Base-by-base conservation (phyloP, 192 early-diverging fungal species). In the Backusella macrospora region DNA sequence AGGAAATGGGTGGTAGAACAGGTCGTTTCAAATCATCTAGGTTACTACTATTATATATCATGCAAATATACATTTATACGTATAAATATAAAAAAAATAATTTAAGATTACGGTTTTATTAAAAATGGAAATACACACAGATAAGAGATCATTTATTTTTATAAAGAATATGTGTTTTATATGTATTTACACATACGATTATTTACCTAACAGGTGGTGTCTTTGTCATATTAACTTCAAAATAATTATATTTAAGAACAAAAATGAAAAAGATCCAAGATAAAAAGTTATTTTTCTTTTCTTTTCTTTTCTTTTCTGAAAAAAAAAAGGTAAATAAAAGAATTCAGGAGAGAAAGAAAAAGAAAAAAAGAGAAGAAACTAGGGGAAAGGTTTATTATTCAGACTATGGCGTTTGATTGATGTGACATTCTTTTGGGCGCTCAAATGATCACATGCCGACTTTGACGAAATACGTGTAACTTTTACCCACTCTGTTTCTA, bases 361-460 rank as follows among this genome's bases (percentile, higher is more conserved):
- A 39, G 4, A 10, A 8, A 65, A 13, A 64, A 34, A 64, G 34
- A 6, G 62, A 64, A 38, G 37, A 39, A 65, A 65, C 38, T 8
- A 23, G 52, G 26, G 18, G 52, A 34, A 34, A 59, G 52, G 52
- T 59, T 52, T 52, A 8, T 59, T 23, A 59, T 8, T 59, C 12
- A 59, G 9, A 18, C 10, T 26, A 59, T 59, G 52, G 52, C 52
- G 52, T 59, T 59, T 59, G 52, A 59, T 59, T 59, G 52, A 59
- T 59, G 52, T 59, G 52, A 59, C 52, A 59, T 59, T 59, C 52
- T 59, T 59, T 59, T 59, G 52, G 52, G 52, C 52, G 52, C 52
- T 59, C n/a, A 16, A 16, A 26, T 59, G 52, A 26, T 59, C 52
- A 59, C 52, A 59, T 59, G 52, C 4, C 21, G 21, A 0, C 52